Evolutionary conservation across 2,329 filamentous ascomycete genomes (phyloP).

Genomic region (Hypomyces rosellus): DNA sequence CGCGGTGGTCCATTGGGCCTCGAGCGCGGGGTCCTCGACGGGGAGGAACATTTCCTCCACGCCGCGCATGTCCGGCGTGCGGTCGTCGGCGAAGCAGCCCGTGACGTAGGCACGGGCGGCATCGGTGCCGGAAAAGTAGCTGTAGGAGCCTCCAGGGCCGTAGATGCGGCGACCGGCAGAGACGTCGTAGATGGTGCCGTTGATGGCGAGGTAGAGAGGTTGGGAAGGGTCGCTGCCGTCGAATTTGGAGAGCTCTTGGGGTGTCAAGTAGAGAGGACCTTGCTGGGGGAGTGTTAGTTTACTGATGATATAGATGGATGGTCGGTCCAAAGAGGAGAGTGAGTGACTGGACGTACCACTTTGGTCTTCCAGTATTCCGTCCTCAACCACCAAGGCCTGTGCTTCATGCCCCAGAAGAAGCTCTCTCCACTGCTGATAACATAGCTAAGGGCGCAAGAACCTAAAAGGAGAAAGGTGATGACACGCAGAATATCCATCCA

Average conservation of each 20-base stretch:
- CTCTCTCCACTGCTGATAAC: constrained; percentile 66
- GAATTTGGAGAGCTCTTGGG: constrained; percentile 64
- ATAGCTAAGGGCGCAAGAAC: constrained; percentile 67
- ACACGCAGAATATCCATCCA: constrained; percentile 65
- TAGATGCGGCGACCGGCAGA: constrained; percentile 62
- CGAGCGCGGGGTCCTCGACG: constrained; percentile 55
- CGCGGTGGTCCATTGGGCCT: constrained; percentile 49
- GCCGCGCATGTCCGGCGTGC: constrained; percentile 76
- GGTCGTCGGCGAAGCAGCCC: constrained; percentile 83
- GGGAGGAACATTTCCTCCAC: constrained; percentile 80
- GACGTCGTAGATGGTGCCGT: constrained; percentile 82
- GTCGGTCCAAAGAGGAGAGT: neutral
- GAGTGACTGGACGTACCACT: constrained; percentile 45
- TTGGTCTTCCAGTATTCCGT: constrained; percentile 52
- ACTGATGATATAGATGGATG: neutral
- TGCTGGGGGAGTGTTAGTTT: constrained; percentile 27
- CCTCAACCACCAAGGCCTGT: constrained; percentile 57
- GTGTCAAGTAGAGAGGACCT: constrained; percentile 64
- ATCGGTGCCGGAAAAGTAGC: constrained; percentile 80
- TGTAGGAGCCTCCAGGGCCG: constrained; percentile 79
- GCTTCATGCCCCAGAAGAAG: constrained; percentile 58
- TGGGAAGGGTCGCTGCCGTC: constrained; percentile 68
- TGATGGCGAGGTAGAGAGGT: constrained; percentile 86
- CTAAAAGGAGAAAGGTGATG: constrained; percentile 57
- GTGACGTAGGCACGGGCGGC: constrained; percentile 86